These are phyloP conservation scores for Neoarthrinium moseri DNA, from an alignment of 2,329 filamentous ascomycete species.

Conservation along the genomic window DNA sequence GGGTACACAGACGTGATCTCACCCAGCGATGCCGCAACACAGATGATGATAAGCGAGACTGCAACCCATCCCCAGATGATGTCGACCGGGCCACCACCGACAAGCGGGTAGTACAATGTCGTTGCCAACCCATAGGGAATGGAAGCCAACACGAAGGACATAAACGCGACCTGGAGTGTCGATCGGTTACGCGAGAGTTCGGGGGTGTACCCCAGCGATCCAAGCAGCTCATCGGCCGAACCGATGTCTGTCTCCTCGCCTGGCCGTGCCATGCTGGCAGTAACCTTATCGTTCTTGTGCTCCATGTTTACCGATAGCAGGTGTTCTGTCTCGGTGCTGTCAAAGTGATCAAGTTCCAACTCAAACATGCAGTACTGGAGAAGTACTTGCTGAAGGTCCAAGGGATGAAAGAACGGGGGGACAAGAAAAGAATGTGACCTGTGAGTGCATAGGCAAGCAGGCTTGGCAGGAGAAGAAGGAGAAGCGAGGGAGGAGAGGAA, in stretches of 20 bases:
- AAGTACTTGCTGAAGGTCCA: too few species aligned
- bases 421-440: not conserved
- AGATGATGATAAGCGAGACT: conserved; percentile 69
- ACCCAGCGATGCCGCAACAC: conserved; percentile 67
- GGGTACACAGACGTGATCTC: conserved; percentile 77
- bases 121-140: conserved; percentile 74
- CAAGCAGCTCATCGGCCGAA: conserved; percentile 61
- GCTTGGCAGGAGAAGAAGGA: not conserved
- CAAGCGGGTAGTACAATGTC: conserved; percentile 65
- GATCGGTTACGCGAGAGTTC: conserved; percentile 65
- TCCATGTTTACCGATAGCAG: conserved; percentile 9
- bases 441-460: not conserved
- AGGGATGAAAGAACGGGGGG: not conserved
- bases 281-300: conserved; percentile 7
- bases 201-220: conserved; percentile 64
- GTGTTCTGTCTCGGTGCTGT: not conserved
- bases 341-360: not conserved
- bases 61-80: conserved; percentile 73
- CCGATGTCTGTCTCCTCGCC: conserved; percentile 31
- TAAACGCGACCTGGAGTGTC: conserved; percentile 69
- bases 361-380: not conserved
- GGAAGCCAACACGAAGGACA: conserved; percentile 74
- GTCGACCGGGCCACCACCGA: conserved; percentile 64
- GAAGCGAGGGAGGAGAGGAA: not conserved
- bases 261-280: conserved; percentile 7